phyloP scores from a whole-genome alignment of 2,329 filamentous ascomycete species.

The Fusarium chlamydosporum region DNA sequence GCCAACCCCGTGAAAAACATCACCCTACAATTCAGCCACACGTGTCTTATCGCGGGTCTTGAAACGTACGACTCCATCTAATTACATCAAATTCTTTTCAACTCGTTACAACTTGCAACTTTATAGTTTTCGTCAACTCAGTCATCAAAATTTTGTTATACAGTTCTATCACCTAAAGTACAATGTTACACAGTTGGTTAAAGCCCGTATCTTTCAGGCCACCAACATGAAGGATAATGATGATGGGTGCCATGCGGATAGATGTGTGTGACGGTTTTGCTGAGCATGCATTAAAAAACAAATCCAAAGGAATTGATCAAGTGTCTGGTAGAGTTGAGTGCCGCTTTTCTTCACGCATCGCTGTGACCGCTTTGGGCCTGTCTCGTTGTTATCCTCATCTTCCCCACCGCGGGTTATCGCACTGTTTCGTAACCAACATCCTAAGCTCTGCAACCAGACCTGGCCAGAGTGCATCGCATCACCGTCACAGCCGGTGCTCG shows the following conservation, averaged over 20 bases:
- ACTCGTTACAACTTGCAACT: no score
- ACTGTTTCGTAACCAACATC: conserved; percentile 14
- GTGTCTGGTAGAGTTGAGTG: conserved; percentile 52
- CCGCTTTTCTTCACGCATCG: conserved; percentile 40
- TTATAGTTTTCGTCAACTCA: conserved; percentile 1
- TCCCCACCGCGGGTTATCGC: conserved; percentile 11
- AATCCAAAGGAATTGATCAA: conserved; percentile 44
- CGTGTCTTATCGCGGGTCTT: no score
- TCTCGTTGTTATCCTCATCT: conserved; percentile 10
- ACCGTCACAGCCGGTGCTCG: conserved; percentile 43
- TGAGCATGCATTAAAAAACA: conserved; percentile 47
- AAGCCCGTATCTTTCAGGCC: conserved; percentile 27
- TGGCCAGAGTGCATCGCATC: conserved; percentile 12
- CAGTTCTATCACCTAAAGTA: conserved; percentile 50
- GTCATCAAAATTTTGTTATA: conserved; percentile 35
- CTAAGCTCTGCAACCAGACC: conserved; percentile 13
- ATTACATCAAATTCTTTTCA: not conserved
- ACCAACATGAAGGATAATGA: conserved; percentile 34
- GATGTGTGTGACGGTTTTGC: conserved; percentile 27
- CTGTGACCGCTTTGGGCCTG: conserved; percentile 32
- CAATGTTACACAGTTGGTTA: conserved; percentile 48
- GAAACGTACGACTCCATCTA: not conserved
- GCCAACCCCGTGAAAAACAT: not conserved
- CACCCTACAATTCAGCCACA: not conserved
- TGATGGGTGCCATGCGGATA: conserved; percentile 5